These are phyloP conservation scores for Pyrrhoderma noxium DNA, from an alignment of 1,284 basidiomycete species.

Conservation along the genomic window DNA sequence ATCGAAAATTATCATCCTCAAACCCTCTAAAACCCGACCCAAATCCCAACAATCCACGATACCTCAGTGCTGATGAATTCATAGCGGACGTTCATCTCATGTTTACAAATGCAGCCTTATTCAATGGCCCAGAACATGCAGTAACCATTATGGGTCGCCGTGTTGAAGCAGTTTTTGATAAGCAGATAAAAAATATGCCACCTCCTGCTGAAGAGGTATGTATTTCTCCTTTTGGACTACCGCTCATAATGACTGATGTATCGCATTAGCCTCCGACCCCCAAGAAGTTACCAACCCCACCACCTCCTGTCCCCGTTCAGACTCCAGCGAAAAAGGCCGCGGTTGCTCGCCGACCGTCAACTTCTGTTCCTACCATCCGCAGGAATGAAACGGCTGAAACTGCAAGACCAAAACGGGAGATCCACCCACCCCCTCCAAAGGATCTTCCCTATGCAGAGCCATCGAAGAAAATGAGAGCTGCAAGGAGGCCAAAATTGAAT, in stretches of 20 bases:
- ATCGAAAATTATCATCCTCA: slow-evolving; percentile 76
- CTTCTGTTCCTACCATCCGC: slow-evolving; percentile 71
- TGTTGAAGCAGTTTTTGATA: slow-evolving; percentile 83
- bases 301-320: slow-evolving; percentile 29
- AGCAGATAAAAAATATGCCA: slow-evolving; percentile 81
- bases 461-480: slow-evolving; percentile 61
- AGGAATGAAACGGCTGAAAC: slow-evolving; percentile 50
- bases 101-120: slow-evolving; percentile 83
- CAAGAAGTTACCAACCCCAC: slow-evolving; percentile 28
- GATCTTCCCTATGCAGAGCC: slow-evolving; percentile 80
- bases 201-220: slow-evolving; percentile 61
- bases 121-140: slow-evolving; percentile 89
- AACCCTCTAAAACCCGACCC: slow-evolving; percentile 72
- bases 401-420: slow-evolving; percentile 92
- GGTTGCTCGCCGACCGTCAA: slow-evolving; percentile 58
- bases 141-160: slow-evolving; percentile 76
- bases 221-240: slow-evolving; percentile 22
- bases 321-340: slow-evolving; percentile 39
- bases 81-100: slow-evolving; percentile 77
- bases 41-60: slow-evolving; percentile 65
- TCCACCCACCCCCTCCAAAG: slow-evolving; percentile 90
- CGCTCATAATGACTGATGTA: slow-evolving; percentile 15
- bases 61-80: slow-evolving; percentile 71
- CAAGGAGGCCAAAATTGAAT: slow-evolving; percentile 50
- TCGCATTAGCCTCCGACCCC: slow-evolving; percentile 40